Conservation (phyloP, 768 basidiomycete genomes). For the Daedalea quercina region DNA sequence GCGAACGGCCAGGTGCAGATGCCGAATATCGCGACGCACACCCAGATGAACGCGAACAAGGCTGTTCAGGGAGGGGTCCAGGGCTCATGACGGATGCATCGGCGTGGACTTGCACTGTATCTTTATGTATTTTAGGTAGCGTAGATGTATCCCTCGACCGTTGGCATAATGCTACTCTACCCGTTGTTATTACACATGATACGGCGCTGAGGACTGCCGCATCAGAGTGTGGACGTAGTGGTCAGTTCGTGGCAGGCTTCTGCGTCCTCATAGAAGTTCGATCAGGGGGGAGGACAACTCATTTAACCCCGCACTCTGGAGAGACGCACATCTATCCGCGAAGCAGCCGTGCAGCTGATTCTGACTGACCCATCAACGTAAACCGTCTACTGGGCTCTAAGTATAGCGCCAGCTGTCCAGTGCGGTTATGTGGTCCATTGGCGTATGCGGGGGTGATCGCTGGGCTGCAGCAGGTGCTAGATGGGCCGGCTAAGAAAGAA, state of each 20-base stretch:
- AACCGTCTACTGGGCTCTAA: not conserved
- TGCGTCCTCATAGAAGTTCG: not conserved
- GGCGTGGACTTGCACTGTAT: not conserved
- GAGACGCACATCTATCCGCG: not conserved
- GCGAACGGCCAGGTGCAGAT: slow-evolving; percentile 13
- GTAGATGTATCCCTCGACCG: not conserved
- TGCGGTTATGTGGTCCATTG: not conserved
- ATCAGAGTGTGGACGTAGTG: no score
- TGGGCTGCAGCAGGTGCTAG: not conserved
- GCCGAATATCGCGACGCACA: slow-evolving; percentile 12
- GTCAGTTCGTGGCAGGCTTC: not conserved
- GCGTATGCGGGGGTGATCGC: not conserved
- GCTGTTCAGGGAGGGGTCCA: slow-evolving; percentile 19
- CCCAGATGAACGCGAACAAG: slow-evolving; percentile 16
- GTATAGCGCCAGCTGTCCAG: not conserved
- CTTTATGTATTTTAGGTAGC: slow-evolving; percentile 12
- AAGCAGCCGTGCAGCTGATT: not conserved
- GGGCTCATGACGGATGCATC: slow-evolving; percentile 13
- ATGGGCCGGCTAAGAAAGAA: not conserved
- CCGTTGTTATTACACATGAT: not conserved
- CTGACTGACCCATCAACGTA: not conserved
- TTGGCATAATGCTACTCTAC: not conserved
- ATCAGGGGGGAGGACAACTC: no score
- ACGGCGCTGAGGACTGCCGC: no score
- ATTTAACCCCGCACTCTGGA: not conserved